Conservation (phyloP, 2,329 filamentous ascomycete species). For the Penicillium sp. region DNA sequence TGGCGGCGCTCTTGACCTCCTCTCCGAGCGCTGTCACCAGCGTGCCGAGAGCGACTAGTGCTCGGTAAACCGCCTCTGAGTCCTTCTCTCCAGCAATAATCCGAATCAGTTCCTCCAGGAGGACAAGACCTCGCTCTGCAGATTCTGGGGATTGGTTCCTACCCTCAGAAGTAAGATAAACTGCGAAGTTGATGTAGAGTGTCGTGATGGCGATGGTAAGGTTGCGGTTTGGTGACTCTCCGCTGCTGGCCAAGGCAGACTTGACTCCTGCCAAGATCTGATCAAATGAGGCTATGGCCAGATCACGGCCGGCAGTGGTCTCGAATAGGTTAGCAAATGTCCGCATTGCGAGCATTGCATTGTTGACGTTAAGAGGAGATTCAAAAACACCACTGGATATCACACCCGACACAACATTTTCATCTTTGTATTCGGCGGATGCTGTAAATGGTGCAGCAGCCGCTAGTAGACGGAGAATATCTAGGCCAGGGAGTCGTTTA, state of each 20-base stretch:
- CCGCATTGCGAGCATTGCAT: slow-evolving; percentile 81
- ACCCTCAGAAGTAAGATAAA: slow-evolving; percentile 59
- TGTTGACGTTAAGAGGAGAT: slow-evolving; percentile 67
- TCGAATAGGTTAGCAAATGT: slow-evolving; percentile 80
- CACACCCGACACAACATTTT: slow-evolving; percentile 61
- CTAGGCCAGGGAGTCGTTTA: slow-evolving; percentile 78
- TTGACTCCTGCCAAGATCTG: slow-evolving; percentile 63
- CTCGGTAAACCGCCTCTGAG: slow-evolving; percentile 77
- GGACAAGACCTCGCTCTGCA: slow-evolving; percentile 48
- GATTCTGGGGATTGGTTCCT: slow-evolving; percentile 40
- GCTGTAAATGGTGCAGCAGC: slow-evolving; percentile 65
- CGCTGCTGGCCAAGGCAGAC: slow-evolving; percentile 55
- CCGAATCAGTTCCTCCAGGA: slow-evolving; percentile 61
- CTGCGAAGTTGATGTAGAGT: slow-evolving; percentile 78
- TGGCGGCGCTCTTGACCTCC: slow-evolving; percentile 57
- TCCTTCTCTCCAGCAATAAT: slow-evolving; percentile 68
- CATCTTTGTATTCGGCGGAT: slow-evolving; percentile 52
- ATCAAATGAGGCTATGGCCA: slow-evolving; percentile 60
- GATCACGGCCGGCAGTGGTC: slow-evolving; percentile 65
- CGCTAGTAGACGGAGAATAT: slow-evolving; percentile 80
- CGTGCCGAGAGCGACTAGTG: slow-evolving; percentile 79
- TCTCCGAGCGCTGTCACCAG: slow-evolving; percentile 59
- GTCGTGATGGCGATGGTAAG: slow-evolving; percentile 79
- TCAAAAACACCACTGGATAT: slow-evolving; percentile 58
- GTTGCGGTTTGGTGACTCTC: slow-evolving; percentile 65